Evolutionary conservation across 441 rosid species (phyloP).

Genomic region (Metrosideros polymorpha): DNA sequence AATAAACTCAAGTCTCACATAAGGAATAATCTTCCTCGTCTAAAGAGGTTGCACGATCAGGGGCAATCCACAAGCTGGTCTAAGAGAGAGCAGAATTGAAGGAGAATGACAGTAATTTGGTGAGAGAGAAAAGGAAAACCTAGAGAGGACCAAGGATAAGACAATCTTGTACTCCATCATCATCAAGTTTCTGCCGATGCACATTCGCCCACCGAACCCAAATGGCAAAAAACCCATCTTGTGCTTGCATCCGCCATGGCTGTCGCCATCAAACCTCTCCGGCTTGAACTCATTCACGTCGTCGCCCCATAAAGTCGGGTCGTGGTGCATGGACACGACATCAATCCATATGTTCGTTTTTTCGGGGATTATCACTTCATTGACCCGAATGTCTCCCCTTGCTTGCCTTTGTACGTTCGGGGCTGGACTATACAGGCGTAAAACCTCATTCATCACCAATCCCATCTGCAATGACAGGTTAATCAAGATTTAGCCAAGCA

Average conservation of each 20-base stretch:
- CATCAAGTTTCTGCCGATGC: slow-evolving; percentile 70
- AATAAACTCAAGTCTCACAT: background rate
- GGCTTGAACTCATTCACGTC: slow-evolving; percentile 74
- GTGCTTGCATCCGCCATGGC: slow-evolving; percentile 70
- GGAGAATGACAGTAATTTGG: slow-evolving; percentile 70
- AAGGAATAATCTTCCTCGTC: background rate
- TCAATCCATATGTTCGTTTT: slow-evolving; percentile 96
- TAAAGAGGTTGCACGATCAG: slow-evolving; percentile 45
- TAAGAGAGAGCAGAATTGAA: slow-evolving; percentile 55
- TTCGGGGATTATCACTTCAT: slow-evolving; percentile 40
- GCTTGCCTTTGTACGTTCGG: slow-evolving; percentile 90
- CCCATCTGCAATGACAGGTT: slow-evolving; percentile 49
- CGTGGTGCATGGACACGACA: slow-evolving; percentile 91
- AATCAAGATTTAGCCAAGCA: background rate
- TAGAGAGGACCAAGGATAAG: slow-evolving; percentile 46
- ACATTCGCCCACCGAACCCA: slow-evolving; percentile 97
- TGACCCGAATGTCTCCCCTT: slow-evolving; percentile 53
- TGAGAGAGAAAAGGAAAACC: slow-evolving; percentile 61
- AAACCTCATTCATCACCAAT: slow-evolving; percentile 83
- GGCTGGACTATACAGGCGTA: slow-evolving; percentile 76
- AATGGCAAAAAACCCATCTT: slow-evolving; percentile 96
- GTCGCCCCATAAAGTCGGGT: slow-evolving; percentile 64
- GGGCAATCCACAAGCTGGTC: slow-evolving; percentile 70
- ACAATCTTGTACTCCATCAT: slow-evolving; percentile 77
- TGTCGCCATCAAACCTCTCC: slow-evolving; percentile 62